Conservation (phyloP, 2,329 filamentous ascomycete genomes). For the Daldinia sp. region DNA sequence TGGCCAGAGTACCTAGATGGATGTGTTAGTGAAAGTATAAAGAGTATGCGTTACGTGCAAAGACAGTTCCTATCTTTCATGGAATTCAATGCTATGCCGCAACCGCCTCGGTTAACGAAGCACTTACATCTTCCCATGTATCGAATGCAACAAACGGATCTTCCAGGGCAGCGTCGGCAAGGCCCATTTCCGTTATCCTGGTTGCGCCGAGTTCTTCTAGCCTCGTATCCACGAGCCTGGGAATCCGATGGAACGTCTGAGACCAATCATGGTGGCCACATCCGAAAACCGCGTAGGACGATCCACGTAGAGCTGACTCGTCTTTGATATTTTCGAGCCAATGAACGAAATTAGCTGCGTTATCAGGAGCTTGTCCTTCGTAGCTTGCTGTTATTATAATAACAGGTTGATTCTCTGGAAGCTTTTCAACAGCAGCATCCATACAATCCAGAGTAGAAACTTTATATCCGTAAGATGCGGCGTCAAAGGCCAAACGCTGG, state of each 20-base stretch:
- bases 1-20: slow-evolving; percentile 29
- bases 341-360: slow-evolving; percentile 65
- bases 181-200: slow-evolving; percentile 54
- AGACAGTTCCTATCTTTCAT: neutral
- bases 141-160: slow-evolving; percentile 78
- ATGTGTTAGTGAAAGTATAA: slow-evolving; percentile 1
- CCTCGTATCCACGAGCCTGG: slow-evolving; percentile 69
- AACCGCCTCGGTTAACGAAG: neutral
- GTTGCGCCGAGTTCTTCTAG: slow-evolving; percentile 63
- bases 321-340: slow-evolving; percentile 62
- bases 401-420: slow-evolving; percentile 62
- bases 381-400: slow-evolving; percentile 68
- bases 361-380: slow-evolving; percentile 69
- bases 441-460: slow-evolving; percentile 59
- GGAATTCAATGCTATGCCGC: neutral
- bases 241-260: slow-evolving; percentile 75
- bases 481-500: slow-evolving; percentile 61
- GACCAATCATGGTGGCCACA: slow-evolving; percentile 66
- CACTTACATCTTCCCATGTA: slow-evolving; percentile 69
- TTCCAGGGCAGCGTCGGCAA: slow-evolving; percentile 69
- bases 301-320: slow-evolving; percentile 56
- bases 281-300: slow-evolving; percentile 69
- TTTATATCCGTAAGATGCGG: slow-evolving; percentile 60
- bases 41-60: too few relatives aligned
- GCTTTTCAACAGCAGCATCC: slow-evolving; percentile 62